phyloP scores from a whole-genome alignment of 305 asterid genomes.

The Rubia occidens region DNA sequence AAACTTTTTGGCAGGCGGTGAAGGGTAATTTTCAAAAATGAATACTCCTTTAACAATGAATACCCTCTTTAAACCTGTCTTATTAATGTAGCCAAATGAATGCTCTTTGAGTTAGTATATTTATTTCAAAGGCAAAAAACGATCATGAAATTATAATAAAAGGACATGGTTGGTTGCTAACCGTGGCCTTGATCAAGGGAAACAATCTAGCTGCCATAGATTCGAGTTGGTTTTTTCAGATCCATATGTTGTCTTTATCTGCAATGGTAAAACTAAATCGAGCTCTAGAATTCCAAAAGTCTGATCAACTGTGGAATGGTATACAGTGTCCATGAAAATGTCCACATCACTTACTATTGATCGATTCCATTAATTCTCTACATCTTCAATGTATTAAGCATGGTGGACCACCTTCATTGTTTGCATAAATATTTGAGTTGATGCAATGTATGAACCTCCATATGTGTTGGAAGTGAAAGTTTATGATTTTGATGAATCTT shows the following conservation, averaged over 20 bases:
- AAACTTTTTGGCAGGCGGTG: too few relatives aligned
- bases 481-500: conserved; percentile 88
- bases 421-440: conserved; percentile 91
- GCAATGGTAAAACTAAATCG: conserved; percentile 80
- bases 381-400: conserved; percentile 12
- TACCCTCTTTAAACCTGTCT: neutral
- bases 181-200: conserved; percentile 91
- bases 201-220: conserved; percentile 74
- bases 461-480: conserved; percentile 82
- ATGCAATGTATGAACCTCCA: conserved; percentile 98
- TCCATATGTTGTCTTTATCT: conserved; percentile 91
- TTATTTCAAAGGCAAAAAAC: conserved; percentile 38
- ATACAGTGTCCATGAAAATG: neutral
- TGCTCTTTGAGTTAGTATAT: conserved; percentile 5
- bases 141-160: conserved; percentile 94
- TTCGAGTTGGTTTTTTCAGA: conserved; percentile 76
- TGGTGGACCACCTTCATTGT: conserved; percentile 21
- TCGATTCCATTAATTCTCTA: neutral
- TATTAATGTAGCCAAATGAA: neutral
- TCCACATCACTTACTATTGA: neutral
- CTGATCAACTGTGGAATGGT: conserved; percentile 90
- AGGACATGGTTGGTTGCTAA: conserved; percentile 93
- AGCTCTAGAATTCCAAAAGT: conserved; percentile 90
- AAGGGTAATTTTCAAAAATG: too few relatives aligned
- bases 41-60: too few relatives aligned